Evolutionary conservation across 805 yeast genomes (phyloP), one percentile per base, ranked within the genome.

Genomic region (Suhomyces pyralidae): DNA sequence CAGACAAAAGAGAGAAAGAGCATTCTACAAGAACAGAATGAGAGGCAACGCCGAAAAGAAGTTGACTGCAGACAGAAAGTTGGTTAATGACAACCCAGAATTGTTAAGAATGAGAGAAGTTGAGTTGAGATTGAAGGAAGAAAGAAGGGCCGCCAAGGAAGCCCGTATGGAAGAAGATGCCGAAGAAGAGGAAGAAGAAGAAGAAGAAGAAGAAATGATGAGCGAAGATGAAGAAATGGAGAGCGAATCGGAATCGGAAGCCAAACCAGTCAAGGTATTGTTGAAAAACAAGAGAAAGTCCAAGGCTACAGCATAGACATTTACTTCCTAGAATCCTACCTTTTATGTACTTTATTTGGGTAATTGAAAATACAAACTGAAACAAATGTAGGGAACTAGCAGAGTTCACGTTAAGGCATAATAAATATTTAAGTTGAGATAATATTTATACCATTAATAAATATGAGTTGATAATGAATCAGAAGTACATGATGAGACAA

Each of bases 11-110:
- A 87, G 99, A 79, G 99, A 94, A 75, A 83, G 96, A 69, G 97
- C 98, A 14, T 94, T 94, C 91, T 94, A 90, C 80, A 93, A 92
- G 90, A 91, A 92, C 79, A 88, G 99, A 84, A 94, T 94, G 99
- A 90, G 88, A 74, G 97, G 97, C 58, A 94, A 94, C 78, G 88
- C 85, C 74, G 97, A 88, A 61, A 83, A 84, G 71, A 88, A 88
- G 71, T 79, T 90, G 66, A 90, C 85, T 51, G 79, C 87, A 53
- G 99, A 94, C 75, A 85, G 84, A 76, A 90, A 90, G 74, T 80
- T 94, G 67, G 94, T 94, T 47, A 97, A 86, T 68, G 77, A 82
- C 53, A 83, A 94, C 76, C 97, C 97, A 61, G 96, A 88, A 68
- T 78, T 93, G 68, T 81, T 94, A 75, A 88, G 83, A 72, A 84